Evolutionary conservation across 352 stramenopile species (phyloP).

Genomic region (Phytophthora capsici): DNA sequence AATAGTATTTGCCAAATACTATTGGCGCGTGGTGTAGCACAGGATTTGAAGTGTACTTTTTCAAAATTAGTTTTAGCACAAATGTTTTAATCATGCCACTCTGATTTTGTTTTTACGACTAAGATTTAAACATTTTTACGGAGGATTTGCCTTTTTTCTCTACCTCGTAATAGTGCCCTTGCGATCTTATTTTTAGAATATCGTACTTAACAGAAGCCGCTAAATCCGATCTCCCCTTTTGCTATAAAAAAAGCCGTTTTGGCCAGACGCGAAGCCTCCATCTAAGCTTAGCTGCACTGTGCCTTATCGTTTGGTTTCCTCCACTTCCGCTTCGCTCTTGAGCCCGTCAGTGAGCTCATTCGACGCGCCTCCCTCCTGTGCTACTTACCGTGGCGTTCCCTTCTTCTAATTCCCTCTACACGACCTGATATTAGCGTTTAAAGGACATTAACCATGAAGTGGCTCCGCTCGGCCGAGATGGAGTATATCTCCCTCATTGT

Average conservation of each 20-base stretch:
- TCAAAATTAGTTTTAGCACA: too few species aligned
- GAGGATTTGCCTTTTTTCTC: background rate
- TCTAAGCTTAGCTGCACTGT: conserved; percentile 19
- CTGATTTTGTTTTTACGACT: too few species aligned
- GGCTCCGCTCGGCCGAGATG: conserved; percentile 99
- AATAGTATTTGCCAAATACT: too few species aligned
- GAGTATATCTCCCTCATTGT: conserved; percentile 99
- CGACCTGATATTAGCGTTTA: background rate
- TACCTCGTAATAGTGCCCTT: background rate
- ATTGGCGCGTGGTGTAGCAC: too few species aligned
- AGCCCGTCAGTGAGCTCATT: background rate
- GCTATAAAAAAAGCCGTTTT: conserved; percentile 23
- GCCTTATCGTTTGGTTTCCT: conserved; percentile 11
- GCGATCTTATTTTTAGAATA: conserved; percentile 24
- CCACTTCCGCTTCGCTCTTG: conserved; percentile 29
- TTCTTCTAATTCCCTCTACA: background rate
- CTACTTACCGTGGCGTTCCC: background rate
- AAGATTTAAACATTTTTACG: too few species aligned
- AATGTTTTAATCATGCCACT: too few species aligned
- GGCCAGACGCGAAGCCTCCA: background rate
- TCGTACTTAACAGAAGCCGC: conserved; percentile 4
- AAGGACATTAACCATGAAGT: conserved; percentile 73
- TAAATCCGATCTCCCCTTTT: conserved; percentile 11
- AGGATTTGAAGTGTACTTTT: too few species aligned
- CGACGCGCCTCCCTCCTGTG: conserved; percentile 7